phyloP scores from a whole-genome alignment of 2,329 filamentous ascomycete species.

The Thermothelomyces thermophilus region DNA sequence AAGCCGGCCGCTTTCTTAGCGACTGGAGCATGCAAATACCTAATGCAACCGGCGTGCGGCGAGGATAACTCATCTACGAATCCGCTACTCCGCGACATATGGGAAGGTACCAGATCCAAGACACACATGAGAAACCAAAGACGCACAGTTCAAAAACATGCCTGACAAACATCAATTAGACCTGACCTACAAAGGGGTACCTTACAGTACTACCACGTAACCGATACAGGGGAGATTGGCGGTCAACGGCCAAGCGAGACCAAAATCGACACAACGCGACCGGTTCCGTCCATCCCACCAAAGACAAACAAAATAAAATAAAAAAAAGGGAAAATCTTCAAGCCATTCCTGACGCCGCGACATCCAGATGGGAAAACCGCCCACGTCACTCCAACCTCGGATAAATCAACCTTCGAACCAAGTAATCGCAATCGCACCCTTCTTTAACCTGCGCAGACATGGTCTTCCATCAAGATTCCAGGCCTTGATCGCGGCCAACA shows the following conservation, averaged over 20 bases:
- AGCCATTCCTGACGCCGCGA: conserved; percentile 16
- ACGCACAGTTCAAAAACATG: neutral
- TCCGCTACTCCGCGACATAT: no score
- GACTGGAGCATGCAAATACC: no score
- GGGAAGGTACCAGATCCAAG: neutral
- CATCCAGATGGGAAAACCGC: conserved; percentile 14
- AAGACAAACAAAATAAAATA: neutral
- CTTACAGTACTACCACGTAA: neutral
- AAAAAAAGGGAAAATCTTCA: conserved; percentile 4
- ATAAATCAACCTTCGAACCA: neutral
- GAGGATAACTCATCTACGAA: no score
- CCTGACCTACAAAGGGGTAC: neutral
- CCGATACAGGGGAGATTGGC: conserved; percentile 3
- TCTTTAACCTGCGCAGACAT: no score
- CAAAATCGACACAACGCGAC: neutral
- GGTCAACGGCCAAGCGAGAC: neutral
- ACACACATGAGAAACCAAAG: neutral
- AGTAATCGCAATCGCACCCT: neutral
- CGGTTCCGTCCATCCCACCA: conserved; percentile 2
- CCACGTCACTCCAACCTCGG: neutral
- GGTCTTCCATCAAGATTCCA: no score
- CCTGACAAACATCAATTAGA: conserved; percentile 1
- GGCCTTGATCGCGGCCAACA: no score
- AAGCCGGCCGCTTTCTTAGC: no score
- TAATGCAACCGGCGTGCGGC: no score